These are phyloP conservation scores for Collybiopsis luxurians DNA, from an alignment of 768 basidiomycete species.

Conservation along the genomic window DNA sequence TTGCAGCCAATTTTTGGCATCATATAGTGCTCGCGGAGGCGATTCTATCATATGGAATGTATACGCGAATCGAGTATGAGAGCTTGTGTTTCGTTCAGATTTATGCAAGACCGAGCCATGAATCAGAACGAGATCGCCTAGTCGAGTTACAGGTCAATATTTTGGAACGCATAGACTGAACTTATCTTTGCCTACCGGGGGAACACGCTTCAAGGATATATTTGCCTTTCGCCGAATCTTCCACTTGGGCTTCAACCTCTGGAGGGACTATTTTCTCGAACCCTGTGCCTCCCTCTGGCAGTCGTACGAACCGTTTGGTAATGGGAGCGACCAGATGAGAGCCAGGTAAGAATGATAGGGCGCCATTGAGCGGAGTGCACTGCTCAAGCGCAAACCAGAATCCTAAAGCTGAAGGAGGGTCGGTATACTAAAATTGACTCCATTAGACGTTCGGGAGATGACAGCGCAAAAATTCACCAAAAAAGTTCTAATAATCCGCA, in stretches of 20 bases:
- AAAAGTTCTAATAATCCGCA: constrained; percentile 54
- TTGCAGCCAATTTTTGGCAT: constrained; percentile 95
- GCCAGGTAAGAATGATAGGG: constrained; percentile 86
- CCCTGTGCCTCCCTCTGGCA: constrained; percentile 75
- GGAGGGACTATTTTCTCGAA: constrained; percentile 63
- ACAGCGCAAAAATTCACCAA: constrained; percentile 42
- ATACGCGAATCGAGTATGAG: constrained; percentile 85
- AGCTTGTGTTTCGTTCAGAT: constrained; percentile 81
- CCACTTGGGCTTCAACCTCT: constrained; percentile 28
- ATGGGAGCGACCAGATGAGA: constrained; percentile 78
- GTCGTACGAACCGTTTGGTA: constrained; percentile 82
- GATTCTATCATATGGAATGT: constrained; percentile 96
- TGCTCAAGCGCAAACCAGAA: constrained; percentile 96
- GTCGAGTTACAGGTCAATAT: background rate
- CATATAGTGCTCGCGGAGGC: constrained; percentile 67
- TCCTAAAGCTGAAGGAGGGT: constrained; percentile 88
- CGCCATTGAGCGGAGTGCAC: constrained; percentile 81
- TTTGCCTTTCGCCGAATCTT: constrained; percentile 32
- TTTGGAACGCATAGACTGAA: background rate
- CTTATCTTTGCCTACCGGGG: constrained; percentile 48
- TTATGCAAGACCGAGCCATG: constrained; percentile 94
- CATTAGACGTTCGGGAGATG: background rate
- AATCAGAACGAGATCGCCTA: constrained; percentile 89
- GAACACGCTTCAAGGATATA: constrained; percentile 72
- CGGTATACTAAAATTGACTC: constrained; percentile 64